A percentile compares a stretch with the other conserved stretches of the same genome.
These are phyloP conservation scores for Wickerhamiella qilinensis DNA, from an alignment of 805 yeast species.

Conservation along the genomic window DNA sequence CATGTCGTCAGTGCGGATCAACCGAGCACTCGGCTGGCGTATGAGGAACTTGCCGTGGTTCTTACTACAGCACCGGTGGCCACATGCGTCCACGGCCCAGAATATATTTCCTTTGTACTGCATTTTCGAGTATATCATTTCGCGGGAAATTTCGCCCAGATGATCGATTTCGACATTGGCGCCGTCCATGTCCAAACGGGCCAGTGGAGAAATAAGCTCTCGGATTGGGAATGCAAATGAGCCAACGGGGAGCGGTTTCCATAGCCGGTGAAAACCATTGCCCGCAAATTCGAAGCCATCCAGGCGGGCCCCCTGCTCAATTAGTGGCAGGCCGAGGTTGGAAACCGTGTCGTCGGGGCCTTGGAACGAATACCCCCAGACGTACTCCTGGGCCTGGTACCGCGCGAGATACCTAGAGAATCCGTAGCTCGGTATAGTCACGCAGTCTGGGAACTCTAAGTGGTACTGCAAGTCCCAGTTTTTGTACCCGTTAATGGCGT, in stretches of 20 bases:
- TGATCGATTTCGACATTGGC: neutral
- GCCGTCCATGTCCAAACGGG: neutral
- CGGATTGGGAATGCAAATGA: neutral
- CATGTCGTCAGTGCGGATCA: neutral
- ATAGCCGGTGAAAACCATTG: neutral
- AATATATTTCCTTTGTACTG: too few species aligned
- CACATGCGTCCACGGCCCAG: neutral
- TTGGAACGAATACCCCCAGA: neutral
- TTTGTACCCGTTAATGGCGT: neutral
- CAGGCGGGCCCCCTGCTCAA: neutral
- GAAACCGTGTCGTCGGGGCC: neutral
- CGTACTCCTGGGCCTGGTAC: neutral
- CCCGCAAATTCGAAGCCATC: neutral
- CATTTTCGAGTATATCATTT: too few species aligned
- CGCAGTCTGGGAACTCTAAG: neutral
- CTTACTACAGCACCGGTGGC: neutral
- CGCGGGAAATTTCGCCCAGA: neutral
- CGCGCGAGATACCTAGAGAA: neutral
- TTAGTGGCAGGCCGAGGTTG: neutral
- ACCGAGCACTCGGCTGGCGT: neutral
- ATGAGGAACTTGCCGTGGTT: neutral
- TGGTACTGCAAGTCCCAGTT: neutral
- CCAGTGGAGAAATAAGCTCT: neutral
- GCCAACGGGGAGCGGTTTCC: neutral
- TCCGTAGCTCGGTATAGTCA: neutral